Base-by-base conservation (phyloP, 163 green algal genomes). In the Coccomyxa subellipsoidea region DNA sequence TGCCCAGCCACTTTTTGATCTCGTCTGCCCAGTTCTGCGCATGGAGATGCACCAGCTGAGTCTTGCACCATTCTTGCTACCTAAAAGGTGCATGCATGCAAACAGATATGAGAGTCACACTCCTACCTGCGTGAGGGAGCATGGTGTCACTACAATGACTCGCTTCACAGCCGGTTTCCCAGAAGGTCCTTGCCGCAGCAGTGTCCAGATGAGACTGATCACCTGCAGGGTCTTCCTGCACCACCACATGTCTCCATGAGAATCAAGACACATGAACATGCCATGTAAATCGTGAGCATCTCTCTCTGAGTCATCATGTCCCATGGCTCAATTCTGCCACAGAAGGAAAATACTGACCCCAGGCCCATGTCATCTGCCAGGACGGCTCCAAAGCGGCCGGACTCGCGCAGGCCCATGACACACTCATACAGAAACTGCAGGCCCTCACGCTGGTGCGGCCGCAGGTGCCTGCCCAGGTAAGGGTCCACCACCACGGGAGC, bases 1-100 rank as follows among this genome's bases (percentile, higher is more conserved):
- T 77, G 53, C 95, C 95, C 66, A 98, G 92, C 95, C 95, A 98
- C 86, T 98, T 98, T 27, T 84, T 82, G 4, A 88, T 87, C 47
- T 92, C 89, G 31, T 81, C 86, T 0, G 81, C 89, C 93, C 95
- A 98, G 85, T 98, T 98, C 29, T 59, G 47, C 47, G 23, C 15
- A 27, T 59, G 47, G 15, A 59, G 15, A 59, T n/a, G n/a, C n/a
- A n/a, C n/a, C n/a, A n/a, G n/a, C n/a, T n/a, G n/a, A n/a, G n/a
- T n/a, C n/a, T n/a, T n/a, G n/a, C n/a, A n/a, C n/a, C n/a, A n/a
- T n/a, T n/a, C n/a, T n/a, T n/a, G n/a, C n/a, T n/a, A n/a, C n/a
- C n/a, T n/a, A n/a, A n/a, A n/a, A n/a, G n/a, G n/a, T n/a, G n/a
- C n/a, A n/a, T n/a, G n/a, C n/a, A n/a, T n/a, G n/a, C n/a, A n/a